Evolutionary conservation across 495 filamentous ascomycete genomes (phyloP), one percentile per base, ranked within the genome.

Genomic region (Tuber indicum): DNA sequence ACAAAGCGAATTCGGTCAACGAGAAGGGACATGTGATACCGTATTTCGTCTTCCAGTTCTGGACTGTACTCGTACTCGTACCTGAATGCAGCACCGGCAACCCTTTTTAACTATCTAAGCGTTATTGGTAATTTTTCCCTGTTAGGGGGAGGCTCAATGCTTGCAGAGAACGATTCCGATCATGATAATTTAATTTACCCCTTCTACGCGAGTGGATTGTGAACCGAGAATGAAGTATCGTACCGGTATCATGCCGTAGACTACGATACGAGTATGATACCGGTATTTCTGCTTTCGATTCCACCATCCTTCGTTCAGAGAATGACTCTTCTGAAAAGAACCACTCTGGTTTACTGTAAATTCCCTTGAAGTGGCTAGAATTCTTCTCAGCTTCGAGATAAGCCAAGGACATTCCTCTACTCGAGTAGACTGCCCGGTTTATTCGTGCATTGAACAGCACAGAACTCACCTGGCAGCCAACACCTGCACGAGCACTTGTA

Each of bases 11-110:
- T 47, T 46, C 42, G 16, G 19, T 32, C 39, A 44, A 26, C 14
- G 32, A 19, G 58, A 36, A 36, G 26, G 26, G 36, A 32, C 78
- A 79, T 79, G 78, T 80, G 78, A 80, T 69, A 32, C 32, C 32
- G 32, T 32, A 47, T 43, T 71, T 47, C 52, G 66, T 32, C 75
- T 39, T 74, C 76, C 76, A 75, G 74, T 36, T 36, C 58, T 32
- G 32, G 32, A 32, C 32, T 32, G 32, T 32, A 32, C 32, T n/a
- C n/a, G n/a, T n/a, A n/a, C n/a, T n/a, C n/a, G 39, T 41, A 41
- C 39, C 39, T 41, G 39, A 41, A 0, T 41, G 39, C 39, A 32
- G 32, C 32, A 32, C 32, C 32, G 39, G 39, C 39, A 41, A 41
- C 39, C 39, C 32, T 32, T 41, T 41, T 41, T 41, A 2, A 41